phyloP scores from a whole-genome alignment of 1,284 basidiomycete species.

The Clitocybe nebularis region DNA sequence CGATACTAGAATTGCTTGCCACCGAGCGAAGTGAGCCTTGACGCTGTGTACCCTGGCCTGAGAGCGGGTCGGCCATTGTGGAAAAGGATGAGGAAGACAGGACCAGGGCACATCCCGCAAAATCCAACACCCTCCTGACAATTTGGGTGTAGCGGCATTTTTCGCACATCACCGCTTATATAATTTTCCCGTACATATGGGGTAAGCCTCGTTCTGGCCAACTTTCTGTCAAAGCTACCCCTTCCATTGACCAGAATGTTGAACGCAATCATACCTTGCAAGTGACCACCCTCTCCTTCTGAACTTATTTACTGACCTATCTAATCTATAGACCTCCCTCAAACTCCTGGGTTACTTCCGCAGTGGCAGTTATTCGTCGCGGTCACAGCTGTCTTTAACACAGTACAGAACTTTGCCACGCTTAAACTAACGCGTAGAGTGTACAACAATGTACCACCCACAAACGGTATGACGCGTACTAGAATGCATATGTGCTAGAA shows the following conservation, averaged over 20 bases:
- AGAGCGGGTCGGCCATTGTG: conserved; percentile 22
- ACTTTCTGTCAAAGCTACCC: too few relatives aligned
- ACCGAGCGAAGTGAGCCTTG: conserved; percentile 39
- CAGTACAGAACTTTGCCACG: conserved; percentile 77
- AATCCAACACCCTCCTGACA: conserved; percentile 12
- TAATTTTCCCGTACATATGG: conserved; percentile 3
- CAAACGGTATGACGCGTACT: conserved; percentile 29
- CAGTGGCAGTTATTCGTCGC: conserved; percentile 85
- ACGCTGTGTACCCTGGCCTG: conserved; percentile 20
- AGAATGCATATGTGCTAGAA: conserved; percentile 3
- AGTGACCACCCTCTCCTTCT: neutral
- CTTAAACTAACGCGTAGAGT: conserved; percentile 74
- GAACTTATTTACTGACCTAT: conserved; percentile 3
- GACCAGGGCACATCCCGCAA: conserved; percentile 7
- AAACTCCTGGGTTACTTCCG: conserved; percentile 67
- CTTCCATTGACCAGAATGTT: too few relatives aligned
- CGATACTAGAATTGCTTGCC: conserved; percentile 39
- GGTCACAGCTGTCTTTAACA: conserved; percentile 78
- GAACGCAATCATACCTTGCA: conserved; percentile 11
- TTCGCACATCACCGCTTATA: conserved; percentile 8
- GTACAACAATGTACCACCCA: conserved; percentile 61
- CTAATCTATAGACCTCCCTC: conserved; percentile 49
- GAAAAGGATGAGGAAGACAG: conserved; percentile 8
- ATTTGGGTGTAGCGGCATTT: conserved; percentile 6
- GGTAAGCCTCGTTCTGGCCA: too few relatives aligned